Base-by-base conservation (phyloP, 2,329 filamentous ascomycete genomes). In the Pseudogymnoascus sp. region DNA sequence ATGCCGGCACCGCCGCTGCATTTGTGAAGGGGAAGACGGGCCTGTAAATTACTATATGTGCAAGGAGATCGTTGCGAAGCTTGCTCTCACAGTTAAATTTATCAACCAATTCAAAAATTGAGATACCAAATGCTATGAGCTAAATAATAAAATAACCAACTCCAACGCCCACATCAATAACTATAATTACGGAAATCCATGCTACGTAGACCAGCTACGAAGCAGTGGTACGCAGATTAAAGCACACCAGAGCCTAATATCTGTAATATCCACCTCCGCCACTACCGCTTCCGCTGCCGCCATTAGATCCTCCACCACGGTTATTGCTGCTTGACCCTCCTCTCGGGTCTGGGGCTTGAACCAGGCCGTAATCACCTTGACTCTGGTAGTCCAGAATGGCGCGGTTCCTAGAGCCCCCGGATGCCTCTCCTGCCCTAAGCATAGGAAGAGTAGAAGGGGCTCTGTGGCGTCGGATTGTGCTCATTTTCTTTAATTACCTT, bases 21-120 rank as follows among this genome's bases (percentile, higher is more conserved):
- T 64, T 64, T 35, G 63, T 64, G 26, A 40, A 36, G 19, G 40
- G 7, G 4, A 47, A n/a, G 26, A 50, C 63, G 21, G 63, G 63
- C 10, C 33, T 33, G 10, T 64, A 35, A 19, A 36, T 28, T 38
- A 19, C 21, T 10, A 35, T 59, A 28, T 62, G 8, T 10, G 15
- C 7, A 28, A 28, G 6, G 3, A 50, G 9, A 28, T 28, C 6
- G 6, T 26, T 26, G 7, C 7, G 3, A 28, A 17, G 42, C 3
- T 13, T 9, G 15, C 15, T 28, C 23, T 5, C 23, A 6, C 23
- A n/a, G 23, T 50, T 15, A 17, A n/a, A 17, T 31, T 6, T 11
- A 4, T 28, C 15, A n/a, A 23, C n/a, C 15, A 1, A 28, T 50
- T 28, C 15, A 15, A n/a, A 17, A n/a, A 1, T 42, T 21, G 23